phyloP scores from a whole-genome alignment of 73 alveolate genomes.

The Paramecium biaurelia region DNA sequence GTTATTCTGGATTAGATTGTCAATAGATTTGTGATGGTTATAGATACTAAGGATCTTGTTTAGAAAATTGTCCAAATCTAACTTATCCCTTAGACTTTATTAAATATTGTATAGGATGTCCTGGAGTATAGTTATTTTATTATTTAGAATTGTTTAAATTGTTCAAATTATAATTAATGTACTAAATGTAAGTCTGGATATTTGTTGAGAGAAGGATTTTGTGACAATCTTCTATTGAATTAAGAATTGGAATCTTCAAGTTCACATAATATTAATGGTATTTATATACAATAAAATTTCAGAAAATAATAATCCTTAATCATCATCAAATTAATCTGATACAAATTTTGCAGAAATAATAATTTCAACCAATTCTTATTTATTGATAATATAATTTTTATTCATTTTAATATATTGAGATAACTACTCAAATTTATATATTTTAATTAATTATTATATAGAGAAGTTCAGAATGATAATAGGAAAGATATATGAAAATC shows the following conservation, averaged over 20 bases:
- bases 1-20: neutral
- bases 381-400: neutral
- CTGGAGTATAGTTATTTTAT: neutral
- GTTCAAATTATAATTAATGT: slow-evolving; percentile 16
- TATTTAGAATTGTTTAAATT: neutral
- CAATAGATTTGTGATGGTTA: neutral
- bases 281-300: neutral
- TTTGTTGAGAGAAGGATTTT: neutral
- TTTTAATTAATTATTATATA: neutral
- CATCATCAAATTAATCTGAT: too few species aligned
- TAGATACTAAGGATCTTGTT: neutral
- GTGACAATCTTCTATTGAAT: neutral
- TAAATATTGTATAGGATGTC: neutral
- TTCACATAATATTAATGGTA: neutral
- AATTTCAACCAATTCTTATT: neutral
- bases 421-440: neutral
- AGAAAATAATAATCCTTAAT: neutral
- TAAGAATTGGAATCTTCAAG: neutral
- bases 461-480: too few species aligned
- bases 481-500: too few species aligned
- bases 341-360: neutral
- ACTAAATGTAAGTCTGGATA: neutral
- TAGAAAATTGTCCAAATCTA: neutral
- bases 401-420: neutral
- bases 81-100: neutral